These are phyloP conservation scores for Avena sativa DNA, from an alignment of 176 grass and related monocot species.

Conservation along the genomic window DNA sequence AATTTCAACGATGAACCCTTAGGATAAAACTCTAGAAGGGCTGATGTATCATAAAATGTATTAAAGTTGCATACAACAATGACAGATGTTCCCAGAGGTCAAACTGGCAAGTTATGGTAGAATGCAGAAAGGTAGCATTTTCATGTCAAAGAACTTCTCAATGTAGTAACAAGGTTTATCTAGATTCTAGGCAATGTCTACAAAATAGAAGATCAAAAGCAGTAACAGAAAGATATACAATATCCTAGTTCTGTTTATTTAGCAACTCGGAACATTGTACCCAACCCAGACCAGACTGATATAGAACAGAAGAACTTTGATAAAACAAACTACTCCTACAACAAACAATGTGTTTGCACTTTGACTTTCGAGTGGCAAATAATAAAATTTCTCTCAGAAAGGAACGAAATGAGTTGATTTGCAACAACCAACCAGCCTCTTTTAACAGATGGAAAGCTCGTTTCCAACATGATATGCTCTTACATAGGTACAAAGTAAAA, in stretches of 20 bases:
- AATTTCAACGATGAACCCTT: constrained; percentile 8
- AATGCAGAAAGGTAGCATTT: not conserved
- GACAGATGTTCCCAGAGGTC: not conserved
- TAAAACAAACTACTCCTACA: not conserved
- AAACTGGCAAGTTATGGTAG: not conserved
- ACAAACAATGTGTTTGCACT: not conserved
- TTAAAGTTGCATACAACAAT: not conserved
- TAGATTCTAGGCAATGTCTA: not conserved
- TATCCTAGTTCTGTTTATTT: not conserved
- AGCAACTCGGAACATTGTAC: not conserved
- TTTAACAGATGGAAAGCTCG: too few species aligned
- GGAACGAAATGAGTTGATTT: too few species aligned
- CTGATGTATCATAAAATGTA: not conserved
- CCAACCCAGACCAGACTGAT: not conserved
- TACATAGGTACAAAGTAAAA: too few species aligned
- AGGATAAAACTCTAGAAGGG: not conserved
- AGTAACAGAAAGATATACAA: not conserved
- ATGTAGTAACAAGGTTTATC: not conserved
- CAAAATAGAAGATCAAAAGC: not conserved
- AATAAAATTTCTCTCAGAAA: not conserved
- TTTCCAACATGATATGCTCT: too few species aligned
- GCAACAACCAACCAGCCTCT: too few species aligned
- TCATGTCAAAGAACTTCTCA: not conserved
- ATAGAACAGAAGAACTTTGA: not conserved
- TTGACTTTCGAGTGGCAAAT: not conserved